Base-by-base conservation (phyloP, 331 rosid species). In the Arachis monticola region DNA sequence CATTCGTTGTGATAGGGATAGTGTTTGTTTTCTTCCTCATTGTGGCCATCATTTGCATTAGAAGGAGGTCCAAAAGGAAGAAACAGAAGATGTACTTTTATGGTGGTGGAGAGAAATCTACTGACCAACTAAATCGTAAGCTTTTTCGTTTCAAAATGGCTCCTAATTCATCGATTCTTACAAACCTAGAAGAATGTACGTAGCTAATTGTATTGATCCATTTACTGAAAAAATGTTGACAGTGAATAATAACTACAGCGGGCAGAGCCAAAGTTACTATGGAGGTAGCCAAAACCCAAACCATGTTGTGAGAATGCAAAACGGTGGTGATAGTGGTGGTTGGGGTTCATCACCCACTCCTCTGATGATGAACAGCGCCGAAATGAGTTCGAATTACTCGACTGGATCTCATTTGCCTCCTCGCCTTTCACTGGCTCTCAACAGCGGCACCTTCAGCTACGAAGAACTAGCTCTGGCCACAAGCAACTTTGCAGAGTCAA, bases 391-490 rank as follows among this genome's bases (percentile, higher is more conserved):
- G 0, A 71, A 64, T 38, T 93, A 60, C 80, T 77, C 91, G 0
- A 32, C 40, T 2, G 83, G 91, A 67, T 81, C 91, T 0, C 64
- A 92, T 12, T 55, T 91, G 46, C 93, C 96, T 22, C 92, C 96
- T 51, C 92, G 94, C 57, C 77, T 88, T 45, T 57, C 90, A n/a
- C 67, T 92, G 5, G 91, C 89, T 45, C 88, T 92, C 80, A 88
- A 84, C 67, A 77, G 86, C 35, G 88, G 90, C 12, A 92, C 91
- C 44, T 88, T 92, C 87, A 64, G 69, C 1, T 90, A 83, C 7
- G 96, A 92, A 32, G 97, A 92, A 75, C 65, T 92, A 11, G 91
- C 90, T 0, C 65, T 83, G 1, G 97, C 97, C n/a, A 92, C 93
- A 0, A 30, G 55, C 0, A 88, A 89, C 48, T 92, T 92, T 42